Percentiles rank a stretch among this genome's conserved stretches.
phyloP scores from a whole-genome alignment of 495 filamentous ascomycete species.

The Chaetomium cochliodes region DNA sequence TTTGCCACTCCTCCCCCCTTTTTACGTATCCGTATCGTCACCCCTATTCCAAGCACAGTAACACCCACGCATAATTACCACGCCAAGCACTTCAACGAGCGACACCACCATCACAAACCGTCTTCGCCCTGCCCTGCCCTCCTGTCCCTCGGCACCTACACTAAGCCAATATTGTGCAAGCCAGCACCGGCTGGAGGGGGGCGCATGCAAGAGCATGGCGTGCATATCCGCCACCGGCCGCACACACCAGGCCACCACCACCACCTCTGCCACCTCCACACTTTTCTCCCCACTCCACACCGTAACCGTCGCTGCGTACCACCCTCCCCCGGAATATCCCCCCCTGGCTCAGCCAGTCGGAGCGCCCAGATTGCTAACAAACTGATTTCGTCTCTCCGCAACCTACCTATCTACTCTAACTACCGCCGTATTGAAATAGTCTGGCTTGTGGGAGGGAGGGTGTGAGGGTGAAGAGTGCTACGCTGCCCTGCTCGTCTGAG shows the following conservation, averaged over 20 bases:
- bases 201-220: background rate
- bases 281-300: background rate
- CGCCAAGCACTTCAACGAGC: background rate
- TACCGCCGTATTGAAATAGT: no score
- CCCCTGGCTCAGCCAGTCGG: background rate
- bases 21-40: background rate
- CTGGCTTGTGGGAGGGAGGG: no score
- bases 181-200: background rate
- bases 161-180: background rate
- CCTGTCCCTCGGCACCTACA: background rate
- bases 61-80: background rate
- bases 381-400: no score
- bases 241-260: background rate
- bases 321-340: background rate
- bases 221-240: slow-evolving; percentile 4
- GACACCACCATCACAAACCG: background rate
- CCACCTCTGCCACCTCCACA: background rate
- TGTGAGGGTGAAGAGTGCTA: no score
- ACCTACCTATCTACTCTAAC: no score
- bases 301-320: background rate
- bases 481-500: no score
- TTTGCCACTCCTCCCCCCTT: slow-evolving; percentile 8
- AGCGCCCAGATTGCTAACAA: background rate
- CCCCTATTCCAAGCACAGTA: background rate
- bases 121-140: background rate